Evolutionary conservation across 129 eudicot species (phyloP).

Genomic region (Flaveria robusta): DNA sequence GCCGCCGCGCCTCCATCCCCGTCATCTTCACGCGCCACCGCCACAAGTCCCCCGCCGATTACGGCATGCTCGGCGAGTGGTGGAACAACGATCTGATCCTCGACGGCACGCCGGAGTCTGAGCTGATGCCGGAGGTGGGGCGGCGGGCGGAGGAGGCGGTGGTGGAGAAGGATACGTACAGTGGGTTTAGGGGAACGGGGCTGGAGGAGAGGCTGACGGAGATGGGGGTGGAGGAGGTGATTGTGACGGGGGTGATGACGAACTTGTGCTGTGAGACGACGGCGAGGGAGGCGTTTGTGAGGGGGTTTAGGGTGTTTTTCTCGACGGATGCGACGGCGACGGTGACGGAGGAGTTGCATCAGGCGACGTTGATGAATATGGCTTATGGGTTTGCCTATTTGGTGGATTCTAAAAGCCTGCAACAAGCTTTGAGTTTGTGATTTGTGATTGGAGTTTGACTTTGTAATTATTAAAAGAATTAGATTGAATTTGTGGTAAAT

Average conservation of each 20-base stretch:
- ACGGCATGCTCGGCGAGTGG: constrained; percentile 81
- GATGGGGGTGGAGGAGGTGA: constrained; percentile 85
- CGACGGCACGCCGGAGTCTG: constrained; percentile 64
- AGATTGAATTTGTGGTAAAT: too few relatives aligned
- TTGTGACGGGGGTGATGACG: constrained; percentile 91
- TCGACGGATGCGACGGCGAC: constrained; percentile 87
- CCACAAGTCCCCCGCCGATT: constrained; percentile 64
- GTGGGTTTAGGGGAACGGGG: constrained; percentile 68
- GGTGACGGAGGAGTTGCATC: constrained; percentile 53
- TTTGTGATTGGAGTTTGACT: too few relatives aligned
- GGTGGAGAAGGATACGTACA: constrained; percentile 75
- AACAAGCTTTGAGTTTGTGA: constrained; percentile 40
- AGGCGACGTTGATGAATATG: constrained; percentile 80
- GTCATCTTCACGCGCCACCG: constrained; percentile 92
- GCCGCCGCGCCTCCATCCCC: constrained; percentile 70
- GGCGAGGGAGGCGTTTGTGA: constrained; percentile 84
- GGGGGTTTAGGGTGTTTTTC: constrained; percentile 87
- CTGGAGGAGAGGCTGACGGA: constrained; percentile 66
- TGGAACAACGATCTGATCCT: constrained; percentile 73
- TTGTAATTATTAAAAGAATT: too few relatives aligned
- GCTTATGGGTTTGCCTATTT: constrained; percentile 87
- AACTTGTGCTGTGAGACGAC: constrained; percentile 91
- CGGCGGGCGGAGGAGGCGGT: constrained; percentile 47
- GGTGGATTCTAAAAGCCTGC: constrained; percentile 62
- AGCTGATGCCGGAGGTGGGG: constrained; percentile 56